Percentiles rank a stretch among this genome's conserved stretches.
These are phyloP conservation scores for Boletellus sp. DNA, from an alignment of 1,284 basidiomycete species.

Conservation along the genomic window DNA sequence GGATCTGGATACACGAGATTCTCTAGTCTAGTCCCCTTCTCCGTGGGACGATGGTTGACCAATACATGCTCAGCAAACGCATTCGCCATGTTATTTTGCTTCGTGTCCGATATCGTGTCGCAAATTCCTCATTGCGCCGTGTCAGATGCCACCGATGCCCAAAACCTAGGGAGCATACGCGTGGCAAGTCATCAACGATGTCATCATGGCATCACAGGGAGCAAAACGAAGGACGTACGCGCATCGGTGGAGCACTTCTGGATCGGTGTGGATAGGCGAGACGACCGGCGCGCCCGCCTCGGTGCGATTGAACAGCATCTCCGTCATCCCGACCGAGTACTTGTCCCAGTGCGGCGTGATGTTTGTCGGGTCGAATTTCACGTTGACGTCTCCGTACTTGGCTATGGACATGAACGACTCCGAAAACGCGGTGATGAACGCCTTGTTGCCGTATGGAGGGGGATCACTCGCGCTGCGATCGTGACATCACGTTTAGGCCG, in stretches of 20 bases:
- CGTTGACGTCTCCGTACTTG: constrained; percentile 19
- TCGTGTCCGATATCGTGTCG: neutral
- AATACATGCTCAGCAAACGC: too few species aligned
- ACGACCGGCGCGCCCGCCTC: constrained; percentile 13
- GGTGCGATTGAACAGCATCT: constrained; percentile 31
- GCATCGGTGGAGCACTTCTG: constrained; percentile 19
- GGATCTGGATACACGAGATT: too few species aligned
- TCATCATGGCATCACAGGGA: neutral
- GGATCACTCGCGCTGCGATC: neutral
- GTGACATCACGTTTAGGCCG: neutral
- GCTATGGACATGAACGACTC: constrained; percentile 24
- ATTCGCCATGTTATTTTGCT: neutral
- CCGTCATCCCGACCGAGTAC: constrained; percentile 14
- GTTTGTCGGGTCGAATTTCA: constrained; percentile 16
- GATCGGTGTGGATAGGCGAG: constrained; percentile 15
- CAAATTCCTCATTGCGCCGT: neutral
- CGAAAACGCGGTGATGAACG: constrained; percentile 26
- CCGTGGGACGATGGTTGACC: too few species aligned
- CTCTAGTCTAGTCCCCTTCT: too few species aligned
- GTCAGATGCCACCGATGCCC: neutral
- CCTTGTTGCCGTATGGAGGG: constrained; percentile 18
- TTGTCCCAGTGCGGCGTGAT: constrained; percentile 26
- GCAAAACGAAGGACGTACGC: constrained; percentile 14
- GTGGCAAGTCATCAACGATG: neutral
- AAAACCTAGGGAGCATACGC: neutral